A percentile compares a stretch with the other conserved stretches of the same genome.
Conservation (phyloP, 2,329 filamentous ascomycete genomes). For the Claviceps sp. region DNA sequence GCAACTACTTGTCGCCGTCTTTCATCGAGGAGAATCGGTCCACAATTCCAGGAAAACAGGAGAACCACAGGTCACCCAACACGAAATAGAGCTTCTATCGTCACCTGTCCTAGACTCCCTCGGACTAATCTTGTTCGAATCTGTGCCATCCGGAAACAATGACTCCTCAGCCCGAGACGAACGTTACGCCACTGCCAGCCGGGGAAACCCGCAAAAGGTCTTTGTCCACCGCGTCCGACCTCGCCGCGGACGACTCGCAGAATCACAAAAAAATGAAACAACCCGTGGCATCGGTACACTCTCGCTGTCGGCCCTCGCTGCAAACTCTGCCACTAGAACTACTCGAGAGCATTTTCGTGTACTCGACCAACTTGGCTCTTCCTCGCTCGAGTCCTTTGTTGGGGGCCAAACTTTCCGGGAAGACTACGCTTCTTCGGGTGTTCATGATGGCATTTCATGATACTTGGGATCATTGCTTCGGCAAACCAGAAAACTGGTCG, state of each 20-base stretch:
- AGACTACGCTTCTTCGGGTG: conserved; percentile 24
- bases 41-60: too few species aligned
- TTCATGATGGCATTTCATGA: conserved; percentile 23
- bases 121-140: too few species aligned
- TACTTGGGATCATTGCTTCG: conserved; percentile 27
- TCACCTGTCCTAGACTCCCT: too few species aligned
- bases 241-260: neutral
- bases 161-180: too few species aligned
- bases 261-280: conserved; percentile 15
- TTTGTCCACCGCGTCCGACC: conserved; percentile 5
- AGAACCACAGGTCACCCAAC: too few species aligned
- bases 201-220: conserved; percentile 13
- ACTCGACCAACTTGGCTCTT: conserved; percentile 35
- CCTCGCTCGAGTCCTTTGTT: conserved; percentile 30
- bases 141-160: too few species aligned
- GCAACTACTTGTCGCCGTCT: too few species aligned
- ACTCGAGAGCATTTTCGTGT: conserved; percentile 37
- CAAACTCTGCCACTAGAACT: conserved; percentile 26
- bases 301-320: too few species aligned
- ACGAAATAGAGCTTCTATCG: too few species aligned
- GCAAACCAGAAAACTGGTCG: conserved; percentile 5
- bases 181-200: too few species aligned
- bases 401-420: conserved; percentile 31
- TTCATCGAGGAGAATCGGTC: too few species aligned
- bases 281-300: conserved; percentile 15